phyloP scores from a whole-genome alignment of 2,329 filamentous ascomycete genomes.

The Penicillium oxalicum region DNA sequence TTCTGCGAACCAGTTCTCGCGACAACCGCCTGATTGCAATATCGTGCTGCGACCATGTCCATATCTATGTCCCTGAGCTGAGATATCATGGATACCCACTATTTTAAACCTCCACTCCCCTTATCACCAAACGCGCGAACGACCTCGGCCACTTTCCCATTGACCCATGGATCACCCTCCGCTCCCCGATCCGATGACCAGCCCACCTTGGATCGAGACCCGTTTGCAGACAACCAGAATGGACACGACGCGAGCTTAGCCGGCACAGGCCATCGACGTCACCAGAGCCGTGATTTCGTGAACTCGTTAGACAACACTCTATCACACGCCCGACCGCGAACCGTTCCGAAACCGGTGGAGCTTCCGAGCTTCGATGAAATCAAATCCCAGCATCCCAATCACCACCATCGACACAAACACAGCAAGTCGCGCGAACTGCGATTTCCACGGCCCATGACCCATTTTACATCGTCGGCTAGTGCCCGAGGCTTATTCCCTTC shows the following conservation, averaged over 20 bases:
- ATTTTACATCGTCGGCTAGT: constrained; percentile 26
- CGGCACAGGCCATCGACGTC: constrained; percentile 1
- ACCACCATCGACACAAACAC: constrained; percentile 22
- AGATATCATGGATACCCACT: constrained; percentile 13
- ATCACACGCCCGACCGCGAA: constrained; percentile 2
- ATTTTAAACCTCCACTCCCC: constrained; percentile 10
- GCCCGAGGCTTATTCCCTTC: constrained; percentile 29
- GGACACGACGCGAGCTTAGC: constrained; percentile 11
- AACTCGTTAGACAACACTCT: neutral
- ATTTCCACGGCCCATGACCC: constrained; percentile 30
- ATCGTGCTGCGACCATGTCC: too few relatives aligned
- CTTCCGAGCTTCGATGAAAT: constrained; percentile 9
- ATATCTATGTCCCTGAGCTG: neutral
- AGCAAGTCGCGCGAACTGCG: constrained; percentile 29
- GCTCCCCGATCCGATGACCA: constrained; percentile 16
- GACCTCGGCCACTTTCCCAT: constrained; percentile 17
- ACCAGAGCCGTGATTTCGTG: neutral
- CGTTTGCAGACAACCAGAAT: constrained; percentile 13
- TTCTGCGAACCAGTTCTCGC: neutral
- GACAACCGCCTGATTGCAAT: neutral
- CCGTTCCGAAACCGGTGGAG: constrained; percentile 7
- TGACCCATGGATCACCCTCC: constrained; percentile 21
- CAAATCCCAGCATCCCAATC: constrained; percentile 1
- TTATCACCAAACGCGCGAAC: constrained; percentile 12
- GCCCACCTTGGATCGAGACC: constrained; percentile 8